These are phyloP conservation scores for Claviceps paspali DNA, from an alignment of 2,329 filamentous ascomycete genomes.

Conservation along the genomic window DNA sequence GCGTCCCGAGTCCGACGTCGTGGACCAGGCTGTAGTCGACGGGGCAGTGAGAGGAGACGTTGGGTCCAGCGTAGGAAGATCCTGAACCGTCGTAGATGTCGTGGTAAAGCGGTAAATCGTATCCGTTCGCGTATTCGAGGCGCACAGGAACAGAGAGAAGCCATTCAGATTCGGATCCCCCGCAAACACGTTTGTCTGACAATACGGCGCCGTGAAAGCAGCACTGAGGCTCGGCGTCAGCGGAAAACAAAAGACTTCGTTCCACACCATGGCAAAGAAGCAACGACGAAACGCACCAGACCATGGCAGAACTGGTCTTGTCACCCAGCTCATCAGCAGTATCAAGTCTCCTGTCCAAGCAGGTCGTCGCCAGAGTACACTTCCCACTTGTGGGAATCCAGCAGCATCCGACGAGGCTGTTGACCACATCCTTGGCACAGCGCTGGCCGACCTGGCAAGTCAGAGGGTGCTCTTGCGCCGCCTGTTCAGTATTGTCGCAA, in stretches of 20 bases:
- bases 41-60: neutral
- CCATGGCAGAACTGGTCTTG: slow-evolving; percentile 2
- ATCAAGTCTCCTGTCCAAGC: slow-evolving; percentile 5
- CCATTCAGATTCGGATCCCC: slow-evolving; percentile 6
- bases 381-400: slow-evolving; percentile 5
- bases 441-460: slow-evolving; percentile 9
- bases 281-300: neutral
- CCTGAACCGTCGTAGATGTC: neutral
- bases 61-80: neutral
- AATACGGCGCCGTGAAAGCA: slow-evolving; percentile 8
- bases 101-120: slow-evolving; percentile 9
- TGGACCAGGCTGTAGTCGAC: neutral
- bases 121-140: slow-evolving; percentile 8
- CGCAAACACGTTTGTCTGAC: slow-evolving; percentile 11
- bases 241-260: neutral
- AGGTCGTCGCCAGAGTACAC: slow-evolving; percentile 8
- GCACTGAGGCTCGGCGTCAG: slow-evolving; percentile 3
- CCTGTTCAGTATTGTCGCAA: neutral
- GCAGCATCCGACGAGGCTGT: slow-evolving; percentile 11
- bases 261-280: neutral
- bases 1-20: neutral
- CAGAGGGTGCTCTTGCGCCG: slow-evolving; percentile 7
- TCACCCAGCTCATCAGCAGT: neutral
- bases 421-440: slow-evolving; percentile 8
- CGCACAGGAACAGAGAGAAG: slow-evolving; percentile 11